Conservation (phyloP, 169 alveolate species). For the Haemoproteus tartakovskyi region DNA sequence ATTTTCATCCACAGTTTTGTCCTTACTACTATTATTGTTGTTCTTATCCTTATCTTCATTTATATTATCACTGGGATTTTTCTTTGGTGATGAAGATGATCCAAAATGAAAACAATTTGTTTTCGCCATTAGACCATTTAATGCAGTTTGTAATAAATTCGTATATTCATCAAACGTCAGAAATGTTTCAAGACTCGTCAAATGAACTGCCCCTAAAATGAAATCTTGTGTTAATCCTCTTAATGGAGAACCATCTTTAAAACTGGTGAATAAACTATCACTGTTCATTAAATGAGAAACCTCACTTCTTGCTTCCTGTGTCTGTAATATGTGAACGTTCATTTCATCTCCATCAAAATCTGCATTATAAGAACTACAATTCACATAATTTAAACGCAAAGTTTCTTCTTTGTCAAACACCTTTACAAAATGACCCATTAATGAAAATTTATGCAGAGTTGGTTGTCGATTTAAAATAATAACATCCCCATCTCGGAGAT, state of each 20-base stretch:
- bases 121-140: no score
- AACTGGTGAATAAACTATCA: no score
- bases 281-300: constrained; percentile 97
- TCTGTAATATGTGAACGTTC: constrained; percentile 99
- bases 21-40: no score
- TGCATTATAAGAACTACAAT: constrained; percentile 99
- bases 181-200: constrained; percentile 96
- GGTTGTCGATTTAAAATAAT: constrained; percentile 99
- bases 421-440: constrained; percentile 99
- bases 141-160: constrained; percentile 88
- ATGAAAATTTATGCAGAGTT: constrained; percentile 99
- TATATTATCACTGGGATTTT: no score
- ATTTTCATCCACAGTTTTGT: no score
- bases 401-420: constrained; percentile 98
- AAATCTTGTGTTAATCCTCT: constrained; percentile 99
- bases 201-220: constrained; percentile 91
- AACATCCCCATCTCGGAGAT: constrained; percentile 97
- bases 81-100: no score
- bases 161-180: constrained; percentile 91
- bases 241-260: no score
- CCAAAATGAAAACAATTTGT: no score
- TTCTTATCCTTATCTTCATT: no score
- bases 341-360: constrained; percentile 99
- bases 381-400: constrained; percentile 97
- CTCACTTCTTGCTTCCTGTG: constrained; percentile 97